Evolutionary conservation across 163 green algal genomes (phyloP), one percentile per base, ranked within the genome.

Genomic region (Chlamydomonas reinhardtii): DNA sequence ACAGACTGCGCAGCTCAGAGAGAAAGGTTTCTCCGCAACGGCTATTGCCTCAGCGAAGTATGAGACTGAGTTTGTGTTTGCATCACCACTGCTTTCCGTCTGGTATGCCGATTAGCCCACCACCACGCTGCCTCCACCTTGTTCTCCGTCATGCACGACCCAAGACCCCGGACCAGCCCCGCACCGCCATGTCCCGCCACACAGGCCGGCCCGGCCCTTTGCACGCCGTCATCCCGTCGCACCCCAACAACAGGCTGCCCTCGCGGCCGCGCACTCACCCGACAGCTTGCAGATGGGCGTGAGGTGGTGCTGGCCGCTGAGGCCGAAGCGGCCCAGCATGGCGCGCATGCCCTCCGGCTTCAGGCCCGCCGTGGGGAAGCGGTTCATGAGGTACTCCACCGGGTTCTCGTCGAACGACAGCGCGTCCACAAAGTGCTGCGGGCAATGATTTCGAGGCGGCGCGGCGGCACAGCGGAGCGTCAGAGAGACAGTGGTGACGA

Each of bases 381-480:
- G 96, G 78, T 90, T 91, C 73, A 98, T 82, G 56, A 99, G 94
- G 90, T 99, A 99, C 89, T 98, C 95, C 64, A 99, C 97, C 0
- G 98, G 97, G 59, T 96, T 99, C 37, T 95, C 96, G 84, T 99
- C 97, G 83, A 99, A 96, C 6, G 91, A 88, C 29, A 99, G 94
- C 9, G 97, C 94, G 90, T 99, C 98, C 68, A 99, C 97, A 95
- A 99, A 99, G 89, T 99, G 98, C 95, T 99, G 97, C 70, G 61
- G 73, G 73, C n/a, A n/a, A n/a, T n/a, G n/a, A n/a, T n/a, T n/a
- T n/a, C n/a, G n/a, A n/a, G n/a, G n/a, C n/a, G n/a, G n/a, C n/a
- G 48, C 25, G 43, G 11, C 43, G 43, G 11, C 43, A 54, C 43
- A 54, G 43, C 43, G 8, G 43, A 54, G 43, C 43, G 43, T 16